Evolutionary conservation across 805 yeast species (phyloP), one percentile per base, ranked within the genome.

Genomic region (Yamadazyma scolyti): DNA sequence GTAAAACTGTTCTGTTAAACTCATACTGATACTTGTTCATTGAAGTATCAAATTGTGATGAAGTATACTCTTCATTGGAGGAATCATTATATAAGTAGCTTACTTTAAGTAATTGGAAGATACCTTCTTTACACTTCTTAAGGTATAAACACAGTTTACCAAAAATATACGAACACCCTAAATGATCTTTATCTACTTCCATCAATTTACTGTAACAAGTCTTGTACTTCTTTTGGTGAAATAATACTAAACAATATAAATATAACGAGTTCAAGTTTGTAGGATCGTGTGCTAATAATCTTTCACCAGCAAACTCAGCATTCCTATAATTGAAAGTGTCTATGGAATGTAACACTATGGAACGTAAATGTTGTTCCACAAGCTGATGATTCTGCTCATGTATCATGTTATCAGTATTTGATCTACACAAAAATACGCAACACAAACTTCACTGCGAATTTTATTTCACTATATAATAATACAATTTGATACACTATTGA

Each of bases 281-380:
- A n/a, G 67, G 64, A 27, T 69, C 69, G 30, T 75, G 72, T 2
- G 95, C 86, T 20, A 82, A 57, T 14, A 87, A 63, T 42, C 95
- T 67, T 53, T 93, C 97, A 11, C 88, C 77, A 4, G 90, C 79
- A 58, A 93, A 86, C 48, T 81, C 88, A 2, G 97, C 97, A 16
- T 89, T 82, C 9, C 66, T 59, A 26, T 73, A 60, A 38, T 83
- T 69, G 48, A 79, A 87, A 37, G 75, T 73, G 45, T 86, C 95
- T 23, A 87, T 55, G 9, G 82, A 73, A 47, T 85, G 82, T 52
- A 84, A 61, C n/a, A 82, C 68, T 2, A 72, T 58, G 8, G 81
- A 70, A 33, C 82, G 65, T 26, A 79, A 68, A 37, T 75, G 61
- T 36, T 65, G 71, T 29, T 22, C 25, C 14, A 36, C 30, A 28